Conservation (phyloP, 768 basidiomycete species). For the Mycena maculata region DNA sequence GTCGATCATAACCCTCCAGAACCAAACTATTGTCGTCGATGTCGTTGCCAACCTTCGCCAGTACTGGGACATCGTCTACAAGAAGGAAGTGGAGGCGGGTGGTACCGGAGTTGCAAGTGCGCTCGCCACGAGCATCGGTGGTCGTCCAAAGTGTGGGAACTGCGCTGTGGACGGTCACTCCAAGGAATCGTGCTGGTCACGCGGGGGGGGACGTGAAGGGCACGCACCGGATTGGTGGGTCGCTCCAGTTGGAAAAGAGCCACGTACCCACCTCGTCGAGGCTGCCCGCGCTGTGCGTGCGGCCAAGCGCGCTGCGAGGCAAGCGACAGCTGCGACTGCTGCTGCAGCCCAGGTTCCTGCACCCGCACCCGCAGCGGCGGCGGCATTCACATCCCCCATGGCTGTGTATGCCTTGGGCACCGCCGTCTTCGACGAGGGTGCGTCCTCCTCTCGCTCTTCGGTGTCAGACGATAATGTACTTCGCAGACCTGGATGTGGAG, state of each 20-base stretch:
- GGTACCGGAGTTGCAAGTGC: not conserved
- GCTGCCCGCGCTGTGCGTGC: not conserved
- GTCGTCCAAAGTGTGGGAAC: not conserved
- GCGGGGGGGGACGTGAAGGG: constrained; percentile 5
- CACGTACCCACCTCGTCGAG: not conserved
- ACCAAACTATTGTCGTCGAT: not conserved
- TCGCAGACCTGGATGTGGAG: not conserved
- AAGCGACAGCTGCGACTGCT: not conserved
- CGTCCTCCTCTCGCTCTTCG: not conserved
- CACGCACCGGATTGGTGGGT: constrained; percentile 6
- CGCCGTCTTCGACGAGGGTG: not conserved
- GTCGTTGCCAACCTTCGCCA: not conserved
- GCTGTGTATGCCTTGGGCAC: not conserved
- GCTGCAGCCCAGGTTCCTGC: not conserved
- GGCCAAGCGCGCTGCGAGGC: not conserved
- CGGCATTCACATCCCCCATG: not conserved
- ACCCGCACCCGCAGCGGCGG: not conserved
- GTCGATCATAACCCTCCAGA: constrained; percentile 7
- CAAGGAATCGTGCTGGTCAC: constrained; percentile 1
- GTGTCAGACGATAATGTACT: not conserved
- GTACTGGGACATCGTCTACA: constrained; percentile 9
- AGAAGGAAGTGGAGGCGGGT: not conserved
- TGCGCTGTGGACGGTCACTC: not conserved
- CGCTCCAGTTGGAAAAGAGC: not conserved
- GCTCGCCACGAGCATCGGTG: not conserved